These are phyloP conservation scores for Beauveria brongniartii DNA, from an alignment of 2,329 filamentous ascomycete species.

Conservation along the genomic window DNA sequence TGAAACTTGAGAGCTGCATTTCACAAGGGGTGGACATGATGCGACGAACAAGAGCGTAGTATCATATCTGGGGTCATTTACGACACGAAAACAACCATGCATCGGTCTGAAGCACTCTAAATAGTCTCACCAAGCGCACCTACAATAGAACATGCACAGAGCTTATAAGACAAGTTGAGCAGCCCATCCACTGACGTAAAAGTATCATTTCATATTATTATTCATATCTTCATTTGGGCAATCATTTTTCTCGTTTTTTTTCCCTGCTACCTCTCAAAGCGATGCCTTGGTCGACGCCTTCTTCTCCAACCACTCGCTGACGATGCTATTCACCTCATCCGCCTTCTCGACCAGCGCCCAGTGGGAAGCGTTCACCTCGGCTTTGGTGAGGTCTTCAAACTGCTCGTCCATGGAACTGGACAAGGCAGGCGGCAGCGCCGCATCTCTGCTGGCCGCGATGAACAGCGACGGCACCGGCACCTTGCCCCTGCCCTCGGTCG, in stretches of 20 bases:
- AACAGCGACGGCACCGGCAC: slow-evolving; percentile 63
- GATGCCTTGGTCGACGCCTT: slow-evolving; percentile 21
- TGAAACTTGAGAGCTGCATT: neutral
- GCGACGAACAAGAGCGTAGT: neutral
- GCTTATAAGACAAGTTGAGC: neutral
- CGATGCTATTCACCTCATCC: slow-evolving; percentile 58
- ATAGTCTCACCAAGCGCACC: neutral
- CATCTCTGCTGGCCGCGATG: slow-evolving; percentile 63
- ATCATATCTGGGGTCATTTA: neutral
- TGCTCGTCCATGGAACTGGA: slow-evolving; percentile 60
- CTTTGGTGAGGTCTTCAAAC: slow-evolving; percentile 56
- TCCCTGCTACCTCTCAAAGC: slow-evolving; percentile 13
- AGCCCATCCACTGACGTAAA: no score
- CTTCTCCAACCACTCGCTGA: slow-evolving; percentile 58
- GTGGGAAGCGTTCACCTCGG: slow-evolving; percentile 62
- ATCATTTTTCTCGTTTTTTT: no score
- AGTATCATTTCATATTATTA: no score
- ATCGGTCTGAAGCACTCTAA: neutral
- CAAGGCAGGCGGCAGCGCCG: slow-evolving; percentile 64
- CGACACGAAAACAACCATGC: no score
- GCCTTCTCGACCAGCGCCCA: slow-evolving; percentile 76
- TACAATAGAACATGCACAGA: neutral
- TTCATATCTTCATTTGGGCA: no score
- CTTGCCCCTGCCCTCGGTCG: slow-evolving; percentile 1
- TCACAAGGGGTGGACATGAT: neutral